Evolutionary conservation across 148 eudicot genomes (phyloP), one percentile per base, ranked within the genome.

Genomic region (Rhododendron ovatum): DNA sequence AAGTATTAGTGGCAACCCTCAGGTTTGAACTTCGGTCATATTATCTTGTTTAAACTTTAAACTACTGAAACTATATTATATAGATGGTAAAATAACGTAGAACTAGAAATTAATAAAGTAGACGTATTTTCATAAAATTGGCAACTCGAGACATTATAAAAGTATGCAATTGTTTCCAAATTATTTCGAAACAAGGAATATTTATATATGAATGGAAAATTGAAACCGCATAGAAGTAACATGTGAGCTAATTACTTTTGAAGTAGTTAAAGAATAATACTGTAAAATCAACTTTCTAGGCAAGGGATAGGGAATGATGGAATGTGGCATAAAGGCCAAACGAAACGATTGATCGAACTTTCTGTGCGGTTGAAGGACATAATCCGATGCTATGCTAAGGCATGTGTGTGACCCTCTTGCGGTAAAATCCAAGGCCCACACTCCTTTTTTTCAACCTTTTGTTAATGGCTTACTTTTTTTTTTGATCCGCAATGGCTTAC

Each of bases 351-450:
- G 69, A 86, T 51, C 35, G 69, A 24, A 86, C 80, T 86, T 86
- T 81, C 69, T 73, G 84, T 86, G 84, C 28, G 55, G 18, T 82
- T 82, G 55, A 86, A 86, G 88, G 53, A 24, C 81, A n/a, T 37
- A 69, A 43, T 71, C 84, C 15, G 41, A 86, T 67, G 53, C 84
- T 37, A 5, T 3, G 28, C 71, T 35, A 73, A 73, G 24, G 37
- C 7, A 13, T 20, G 45, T 28, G 51, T 53, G 69, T 57, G 45
- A 39, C 50, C 45, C 45, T 7, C 39, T 48, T 33, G 81, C 81
- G 51, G 48, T 74, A 75, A 53, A 84, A 67, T 41, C 81, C 86
- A 15, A 35, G 67, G 39, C 80, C 69, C 69, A 63, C 69, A 6
- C 2, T 37, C 24, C 69, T 30, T 22, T 7, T 22, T 18, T 22